Conservation (phyloP, 371 early-diverging fungal genomes). For the Sporodiniella umbellata region DNA sequence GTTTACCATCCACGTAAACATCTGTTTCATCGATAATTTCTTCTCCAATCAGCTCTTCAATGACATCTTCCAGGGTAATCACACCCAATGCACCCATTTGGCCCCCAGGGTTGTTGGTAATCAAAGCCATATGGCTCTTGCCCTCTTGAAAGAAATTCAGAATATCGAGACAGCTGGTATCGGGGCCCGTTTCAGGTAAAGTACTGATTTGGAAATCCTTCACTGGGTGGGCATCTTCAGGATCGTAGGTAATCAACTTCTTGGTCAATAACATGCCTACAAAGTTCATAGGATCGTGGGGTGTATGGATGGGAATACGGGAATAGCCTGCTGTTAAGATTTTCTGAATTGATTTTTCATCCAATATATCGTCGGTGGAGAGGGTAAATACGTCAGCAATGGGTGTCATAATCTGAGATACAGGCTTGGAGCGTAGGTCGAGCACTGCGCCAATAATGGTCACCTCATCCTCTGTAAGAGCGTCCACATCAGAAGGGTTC, state of each 20-base stretch:
- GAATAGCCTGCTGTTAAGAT: slow-evolving; percentile 81
- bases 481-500: slow-evolving; percentile 62
- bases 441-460: slow-evolving; percentile 89
- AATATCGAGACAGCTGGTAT: slow-evolving; percentile 85
- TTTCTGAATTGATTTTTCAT: slow-evolving; percentile 63
- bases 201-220: slow-evolving; percentile 64
- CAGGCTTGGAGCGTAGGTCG: slow-evolving; percentile 88
- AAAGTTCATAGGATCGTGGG: slow-evolving; percentile 61
- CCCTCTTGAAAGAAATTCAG: slow-evolving; percentile 94
- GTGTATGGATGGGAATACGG: slow-evolving; percentile 81
- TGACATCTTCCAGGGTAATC: slow-evolving; percentile 95
- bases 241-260: slow-evolving; percentile 81
- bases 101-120: slow-evolving; percentile 57
- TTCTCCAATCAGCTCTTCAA: slow-evolving; percentile 93
- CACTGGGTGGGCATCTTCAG: slow-evolving; percentile 76
- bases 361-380: slow-evolving; percentile 63
- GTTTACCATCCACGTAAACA: slow-evolving; percentile 81
- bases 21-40: slow-evolving; percentile 96
- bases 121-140: slow-evolving; percentile 76
- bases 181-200: slow-evolving; percentile 71
- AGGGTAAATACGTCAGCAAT: slow-evolving; percentile 85
- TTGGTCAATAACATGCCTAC: slow-evolving; percentile 94
- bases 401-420: slow-evolving; percentile 85
- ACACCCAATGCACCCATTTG: slow-evolving; percentile 73
- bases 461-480: slow-evolving; percentile 90